A percentile compares a stretch with the other conserved stretches of the same genome.
phyloP scores from a whole-genome alignment of 108 stramenopile genomes.

The Cyclotella kingstonii region DNA sequence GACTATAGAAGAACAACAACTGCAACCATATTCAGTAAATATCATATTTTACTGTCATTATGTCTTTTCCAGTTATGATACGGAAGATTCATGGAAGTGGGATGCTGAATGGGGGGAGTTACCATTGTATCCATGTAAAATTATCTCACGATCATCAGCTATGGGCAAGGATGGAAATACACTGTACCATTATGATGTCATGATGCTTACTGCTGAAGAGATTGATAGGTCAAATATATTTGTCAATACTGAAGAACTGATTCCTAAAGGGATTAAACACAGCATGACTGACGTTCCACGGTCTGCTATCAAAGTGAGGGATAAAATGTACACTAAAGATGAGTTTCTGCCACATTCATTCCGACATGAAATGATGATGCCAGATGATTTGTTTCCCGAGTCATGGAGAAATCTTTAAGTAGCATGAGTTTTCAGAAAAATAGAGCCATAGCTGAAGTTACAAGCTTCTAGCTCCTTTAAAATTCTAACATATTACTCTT shows the following conservation, averaged over 20 bases:
- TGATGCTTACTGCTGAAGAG: slow-evolving; percentile 48
- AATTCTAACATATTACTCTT: too few species aligned
- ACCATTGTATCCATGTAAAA: slow-evolving; percentile 34
- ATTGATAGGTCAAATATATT: slow-evolving; percentile 17
- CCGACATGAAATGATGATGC: slow-evolving; percentile 47
- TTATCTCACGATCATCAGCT: slow-evolving; percentile 9
- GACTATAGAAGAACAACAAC: slow-evolving; percentile 60
- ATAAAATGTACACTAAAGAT: slow-evolving; percentile 43
- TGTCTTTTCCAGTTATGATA: slow-evolving; percentile 26
- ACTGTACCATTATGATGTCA: slow-evolving; percentile 46
- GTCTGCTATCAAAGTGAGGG: slow-evolving; percentile 24
- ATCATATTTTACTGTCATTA: slow-evolving; percentile 58
- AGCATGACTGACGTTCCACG: slow-evolving; percentile 33
- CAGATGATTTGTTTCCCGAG: slow-evolving; percentile 43
- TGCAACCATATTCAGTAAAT: slow-evolving; percentile 62
- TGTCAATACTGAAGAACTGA: slow-evolving; percentile 3
- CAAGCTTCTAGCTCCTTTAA: too few species aligned
- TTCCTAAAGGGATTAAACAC: slow-evolving; percentile 37
- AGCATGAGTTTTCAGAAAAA: background rate
- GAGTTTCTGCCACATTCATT: slow-evolving; percentile 39
- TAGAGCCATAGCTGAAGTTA: too few species aligned
- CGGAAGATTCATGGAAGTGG: slow-evolving; percentile 34
- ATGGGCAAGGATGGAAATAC: background rate
- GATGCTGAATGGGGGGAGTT: slow-evolving; percentile 7
- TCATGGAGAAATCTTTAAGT: slow-evolving; percentile 40